Conservation (phyloP, 805 yeast genomes). For the Cyberlindnera mrakii region DNA sequence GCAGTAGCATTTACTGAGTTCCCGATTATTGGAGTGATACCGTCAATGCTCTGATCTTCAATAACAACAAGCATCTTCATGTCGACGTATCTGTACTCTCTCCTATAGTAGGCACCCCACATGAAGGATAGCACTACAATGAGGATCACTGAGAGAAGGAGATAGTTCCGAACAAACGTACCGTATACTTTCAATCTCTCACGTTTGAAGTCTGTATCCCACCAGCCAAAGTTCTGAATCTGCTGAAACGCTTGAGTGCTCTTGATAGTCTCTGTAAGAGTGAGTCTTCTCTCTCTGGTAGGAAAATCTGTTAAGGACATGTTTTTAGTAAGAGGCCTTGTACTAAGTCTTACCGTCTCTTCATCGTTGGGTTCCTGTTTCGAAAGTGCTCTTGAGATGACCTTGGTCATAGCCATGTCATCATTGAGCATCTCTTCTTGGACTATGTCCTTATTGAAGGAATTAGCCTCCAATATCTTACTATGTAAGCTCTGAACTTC, state of each 20-base stretch:
- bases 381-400: conserved; percentile 2
- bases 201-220: conserved; percentile 16
- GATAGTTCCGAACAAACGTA: conserved; percentile 14
- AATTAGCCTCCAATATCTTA: no score
- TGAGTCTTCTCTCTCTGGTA: conserved; percentile 3
- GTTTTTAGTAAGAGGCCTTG: no score
- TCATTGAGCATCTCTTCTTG: conserved; percentile 8
- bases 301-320: background rate
- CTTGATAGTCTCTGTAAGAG: conserved; percentile 15
- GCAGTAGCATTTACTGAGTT: conserved; percentile 4
- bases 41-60: conserved; percentile 25
- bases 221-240: conserved; percentile 16
- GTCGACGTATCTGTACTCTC: conserved; percentile 19
- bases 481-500: background rate
- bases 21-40: conserved; percentile 13
- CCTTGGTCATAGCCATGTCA: conserved; percentile 9
- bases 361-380: background rate
- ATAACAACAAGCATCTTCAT: conserved; percentile 28
- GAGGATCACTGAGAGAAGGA: conserved; percentile 20
- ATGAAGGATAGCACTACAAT: conserved; percentile 21
- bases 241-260: conserved; percentile 9
- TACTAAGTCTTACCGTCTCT: background rate
- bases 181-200: conserved; percentile 14
- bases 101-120: conserved; percentile 31
- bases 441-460: conserved; percentile 12